Evolutionary conservation across 1,139 yeast species (phyloP), one percentile per base, ranked within the genome.

Genomic region (Candida pseudocylindracea): DNA sequence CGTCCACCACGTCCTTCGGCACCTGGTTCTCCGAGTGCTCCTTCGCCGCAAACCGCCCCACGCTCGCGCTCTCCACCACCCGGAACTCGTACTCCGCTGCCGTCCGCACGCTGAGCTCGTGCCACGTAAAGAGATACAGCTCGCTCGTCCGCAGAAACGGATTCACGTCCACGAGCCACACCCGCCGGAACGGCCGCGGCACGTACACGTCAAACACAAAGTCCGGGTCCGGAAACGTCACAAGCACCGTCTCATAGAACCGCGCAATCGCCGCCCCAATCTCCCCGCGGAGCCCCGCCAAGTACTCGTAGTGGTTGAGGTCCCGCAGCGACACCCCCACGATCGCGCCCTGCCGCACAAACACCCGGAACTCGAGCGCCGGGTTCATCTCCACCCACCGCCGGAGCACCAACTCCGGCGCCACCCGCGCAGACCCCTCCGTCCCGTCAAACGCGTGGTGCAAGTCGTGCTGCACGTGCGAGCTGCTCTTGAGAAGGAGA

Each of bases 1-100:
- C 94, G 47, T 81, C 91, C 5, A 88, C 74, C 26, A 91, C 70
- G 43, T 88, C 99, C 34, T 67, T 59, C 0, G 99, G 98, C 2
- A 88, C 94, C 44, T 78, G 85, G 46, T 75, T 81, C 45, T 85
- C 93, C 3, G 92, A 69, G 46, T 79, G 88, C 35, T 81, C 93
- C 41, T 75, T 78, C 1, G 71, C 55, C 1, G 80, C 74, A 53
- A 83, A 80, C 27, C 88, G 58, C 1, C 79, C 75, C 25, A 76
- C 60, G 36, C 75, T 71, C 30, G 70, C 68, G 41, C 68, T 65
- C 2, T 71, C 62, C 10, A 88, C 72, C 10, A 85, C 50, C 30
- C 96, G 55, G n/a, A 85, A 48, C 32, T 69, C 72, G 32, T 49
- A 44, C 2, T 50, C 53, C 12, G 29, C 36, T 10, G 48, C 49